Base-by-base conservation (phyloP, 805 yeast genomes). In the Yarrowia yakushimensis region DNA sequence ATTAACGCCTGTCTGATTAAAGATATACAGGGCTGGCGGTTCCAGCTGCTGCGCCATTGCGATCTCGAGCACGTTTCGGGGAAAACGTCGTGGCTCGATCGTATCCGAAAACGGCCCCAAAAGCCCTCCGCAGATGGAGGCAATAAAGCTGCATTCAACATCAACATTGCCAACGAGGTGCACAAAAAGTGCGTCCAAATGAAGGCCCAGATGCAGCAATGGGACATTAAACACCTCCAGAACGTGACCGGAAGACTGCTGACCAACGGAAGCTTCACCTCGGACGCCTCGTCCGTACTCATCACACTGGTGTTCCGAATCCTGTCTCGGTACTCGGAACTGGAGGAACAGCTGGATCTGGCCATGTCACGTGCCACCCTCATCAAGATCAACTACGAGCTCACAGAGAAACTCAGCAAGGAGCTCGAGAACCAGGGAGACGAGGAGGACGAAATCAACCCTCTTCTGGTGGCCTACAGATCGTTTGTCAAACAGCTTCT, bases 1-100 rank as follows among this genome's bases (percentile, higher is more conserved):
- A 55, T 70, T 34, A 60, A 64, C 23, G 60, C 63, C 20, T 70
- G 70, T 55, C 64, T 64, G n/a, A n/a, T n/a, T 37, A 61, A 64
- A 15, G 75, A 72, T 57, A 64, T 70, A 3, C 64, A 70, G n/a
- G 64, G 70, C 18, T 71, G 75, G 73, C 50, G 69, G 28, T 72
- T 69, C 66, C 46, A 65, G 23, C 63, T 69, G 60, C 66, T 72
- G 27, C 37, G 63, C 11, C 50, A 64, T 15, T 70, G 69, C 63
- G 72, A 71, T 46, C 71, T 72, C 54, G 67, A 65, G 43, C 28
- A 67, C 65, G 20, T 63, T 62, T 20, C 46, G n/a, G 48, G 48
- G 22, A 39, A 39, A 10, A 28, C 39, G 8, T 55, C 61, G 28
- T 55, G 61, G 61, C 61, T 55, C 9, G 48, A 39, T 17, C 46